Evolutionary conservation across 805 yeast genomes (phyloP), one percentile per base, ranked within the genome.

Genomic region (Kuraishia cidri): DNA sequence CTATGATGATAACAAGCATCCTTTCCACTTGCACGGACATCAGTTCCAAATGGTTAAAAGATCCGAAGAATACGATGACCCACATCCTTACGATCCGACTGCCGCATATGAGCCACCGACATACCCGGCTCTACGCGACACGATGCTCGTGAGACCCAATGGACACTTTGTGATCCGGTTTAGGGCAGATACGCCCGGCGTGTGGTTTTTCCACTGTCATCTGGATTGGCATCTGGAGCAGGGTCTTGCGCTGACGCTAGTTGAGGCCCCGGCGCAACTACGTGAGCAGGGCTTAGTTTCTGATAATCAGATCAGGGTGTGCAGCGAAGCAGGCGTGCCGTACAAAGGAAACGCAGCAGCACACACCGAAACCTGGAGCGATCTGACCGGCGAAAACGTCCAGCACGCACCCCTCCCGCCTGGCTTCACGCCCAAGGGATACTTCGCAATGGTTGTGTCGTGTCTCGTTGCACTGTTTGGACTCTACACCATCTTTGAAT

Each of bases 161-260:
- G 84, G 88, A 2, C 71, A 75, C 51, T 54, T 77, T 32, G 87
- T 79, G 12, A 48, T 76, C 21, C 64, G 96, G 43, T 85, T 85
- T 54, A 69, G 62, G 45, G 86, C 95, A 9, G 75, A 81, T 47
- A 87, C 92, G 58, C 98, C 97, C 21, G 98, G 98, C 65, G 88
- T 88, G 28, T 90, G 97, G 98, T 74, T 79, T 58, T 92, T 92
- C 94, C 98, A 90, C 64, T 90, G 98, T 62, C 98, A 90, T 57
- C 82, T 92, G 50, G 97, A 92, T 57, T 90, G 98, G 98, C 98
- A 92, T 64, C 72, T 90, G 67, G 71, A 78, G 50, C 97, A 92
- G 66, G 98, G 98, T 50, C 71, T 90, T 47, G 94, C 94, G 9
- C 47, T 87, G 35, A 65, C 74, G 2, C 69, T 82, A 24, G 62